Percentiles rank a stretch among this genome's conserved stretches.
These are phyloP conservation scores for Phaeomoniella chlamydospora DNA, from an alignment of 2,329 filamentous ascomycete genomes.

Conservation along the genomic window DNA sequence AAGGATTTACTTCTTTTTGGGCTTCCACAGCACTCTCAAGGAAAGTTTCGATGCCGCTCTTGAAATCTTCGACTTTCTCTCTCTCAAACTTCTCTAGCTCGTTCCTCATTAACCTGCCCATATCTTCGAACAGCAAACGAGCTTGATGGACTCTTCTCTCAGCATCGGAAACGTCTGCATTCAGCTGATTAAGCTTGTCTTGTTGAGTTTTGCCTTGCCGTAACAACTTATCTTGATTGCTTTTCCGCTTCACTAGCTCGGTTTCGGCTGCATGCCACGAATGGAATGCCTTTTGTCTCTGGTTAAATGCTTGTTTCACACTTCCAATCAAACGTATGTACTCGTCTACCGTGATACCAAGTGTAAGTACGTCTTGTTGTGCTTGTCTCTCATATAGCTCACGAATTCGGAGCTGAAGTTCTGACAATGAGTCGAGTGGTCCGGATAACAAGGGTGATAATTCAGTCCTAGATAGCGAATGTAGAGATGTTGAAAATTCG, in stretches of 20 bases:
- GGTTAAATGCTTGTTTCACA: constrained; percentile 82
- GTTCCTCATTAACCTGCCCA: constrained; percentile 81
- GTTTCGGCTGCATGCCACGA: constrained; percentile 85
- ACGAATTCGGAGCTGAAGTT: constrained; percentile 82
- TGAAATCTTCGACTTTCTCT: constrained; percentile 98
- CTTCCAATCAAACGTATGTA: constrained; percentile 93
- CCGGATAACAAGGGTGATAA: constrained; percentile 77
- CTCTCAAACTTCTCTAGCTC: constrained; percentile 90
- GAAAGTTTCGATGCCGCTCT: constrained; percentile 94
- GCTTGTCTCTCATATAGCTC: constrained; percentile 95
- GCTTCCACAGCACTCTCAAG: constrained; percentile 93
- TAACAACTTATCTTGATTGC: constrained; percentile 84
- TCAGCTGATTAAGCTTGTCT: constrained; percentile 82
- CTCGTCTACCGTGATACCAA: constrained; percentile 95
- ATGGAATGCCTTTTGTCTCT: constrained; percentile 91
- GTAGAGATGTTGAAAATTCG: constrained; percentile 87
- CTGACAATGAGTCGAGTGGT: constrained; percentile 79
- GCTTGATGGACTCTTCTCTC: constrained; percentile 88
- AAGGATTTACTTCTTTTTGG: constrained; percentile 74
- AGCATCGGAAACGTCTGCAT: constrained; percentile 85
- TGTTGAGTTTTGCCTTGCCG: constrained; percentile 91
- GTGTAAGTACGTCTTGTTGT: constrained; percentile 87
- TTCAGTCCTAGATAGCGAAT: constrained; percentile 83
- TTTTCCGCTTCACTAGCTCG: constrained; percentile 78
- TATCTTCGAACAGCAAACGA: constrained; percentile 83